Conservation (phyloP, 768 basidiomycete species). For the Amanita pseudoporphyria region DNA sequence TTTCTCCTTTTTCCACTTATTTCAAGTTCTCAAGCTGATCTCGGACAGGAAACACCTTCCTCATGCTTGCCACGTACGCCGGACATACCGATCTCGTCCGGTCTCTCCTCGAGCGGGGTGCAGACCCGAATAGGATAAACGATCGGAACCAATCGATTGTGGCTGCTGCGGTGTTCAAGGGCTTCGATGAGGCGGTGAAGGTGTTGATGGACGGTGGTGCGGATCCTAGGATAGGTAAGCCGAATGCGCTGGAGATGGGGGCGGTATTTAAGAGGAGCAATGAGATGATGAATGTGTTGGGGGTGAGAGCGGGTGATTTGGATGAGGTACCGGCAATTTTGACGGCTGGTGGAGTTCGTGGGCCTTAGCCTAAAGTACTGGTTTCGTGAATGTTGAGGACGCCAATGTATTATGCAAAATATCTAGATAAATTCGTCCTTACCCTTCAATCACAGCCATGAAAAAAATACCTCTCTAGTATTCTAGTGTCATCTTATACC, state of each 20-base stretch:
- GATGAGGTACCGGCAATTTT: constrained; percentile 22
- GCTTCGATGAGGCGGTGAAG: constrained; percentile 52
- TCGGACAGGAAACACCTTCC: constrained; percentile 58
- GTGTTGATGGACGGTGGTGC: constrained; percentile 45
- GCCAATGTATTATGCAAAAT: too few species aligned
- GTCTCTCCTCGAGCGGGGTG: constrained; percentile 44
- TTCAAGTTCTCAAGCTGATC: neutral
- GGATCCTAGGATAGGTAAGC: constrained; percentile 54
- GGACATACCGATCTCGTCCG: constrained; percentile 49
- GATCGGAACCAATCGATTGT: constrained; percentile 66
- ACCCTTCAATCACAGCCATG: too few species aligned
- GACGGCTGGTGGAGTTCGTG: neutral
- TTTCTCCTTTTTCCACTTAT: constrained; percentile 2
- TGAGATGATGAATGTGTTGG: constrained; percentile 39
- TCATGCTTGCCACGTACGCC: constrained; percentile 72
- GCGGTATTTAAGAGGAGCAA: constrained; percentile 57
- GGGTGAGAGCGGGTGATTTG: constrained; percentile 49
- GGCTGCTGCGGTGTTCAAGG: constrained; percentile 74
- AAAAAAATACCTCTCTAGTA: too few species aligned
- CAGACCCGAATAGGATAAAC: constrained; percentile 61
- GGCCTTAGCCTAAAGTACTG: neutral
- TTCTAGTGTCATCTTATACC: constrained; percentile 16
- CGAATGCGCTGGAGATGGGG: constrained; percentile 61
- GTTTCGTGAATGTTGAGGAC: neutral
- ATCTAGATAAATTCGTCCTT: too few species aligned